Conservation (phyloP, 75 land plant species). For the Ceratopteris richardii region DNA sequence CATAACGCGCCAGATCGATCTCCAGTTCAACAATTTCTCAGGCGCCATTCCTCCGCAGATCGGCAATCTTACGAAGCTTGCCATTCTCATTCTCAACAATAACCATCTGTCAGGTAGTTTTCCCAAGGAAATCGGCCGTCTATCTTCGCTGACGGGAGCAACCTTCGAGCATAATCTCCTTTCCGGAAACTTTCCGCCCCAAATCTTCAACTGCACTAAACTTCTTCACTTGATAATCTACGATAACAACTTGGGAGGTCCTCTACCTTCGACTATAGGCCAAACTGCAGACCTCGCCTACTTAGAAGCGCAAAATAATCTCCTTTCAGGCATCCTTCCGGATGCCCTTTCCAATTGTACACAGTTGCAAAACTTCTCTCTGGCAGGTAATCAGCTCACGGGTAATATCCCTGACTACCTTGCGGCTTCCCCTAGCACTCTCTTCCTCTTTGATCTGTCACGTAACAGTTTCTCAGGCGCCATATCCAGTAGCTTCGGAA, state of each 20-base stretch:
- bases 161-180: conserved; percentile 18
- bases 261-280: conserved; percentile 35
- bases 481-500: conserved; percentile 9
- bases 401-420: background rate
- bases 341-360: conserved; percentile 6
- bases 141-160: conserved; percentile 9
- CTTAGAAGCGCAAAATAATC: background rate
- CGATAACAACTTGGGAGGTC: conserved; percentile 32
- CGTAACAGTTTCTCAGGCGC: conserved; percentile 17
- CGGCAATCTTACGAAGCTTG: conserved; percentile 18
- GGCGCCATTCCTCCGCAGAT: conserved; percentile 32
- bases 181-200: conserved; percentile 19
- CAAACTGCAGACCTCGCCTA: background rate
- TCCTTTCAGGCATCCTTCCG: conserved; percentile 1
- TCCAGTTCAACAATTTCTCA: background rate
- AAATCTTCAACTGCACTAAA: conserved; percentile 33
- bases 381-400: background rate
- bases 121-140: conserved; percentile 16
- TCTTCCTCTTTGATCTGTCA: conserved; percentile 12
- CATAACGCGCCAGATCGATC: background rate
- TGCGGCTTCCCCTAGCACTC: background rate
- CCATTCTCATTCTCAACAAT: conserved; percentile 6
- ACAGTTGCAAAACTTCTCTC: background rate
- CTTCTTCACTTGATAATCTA: conserved; percentile 39
- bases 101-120: conserved; percentile 20